These are phyloP conservation scores for Acer yangbiense DNA, from an alignment of 345 rosid species.

Conservation along the genomic window DNA sequence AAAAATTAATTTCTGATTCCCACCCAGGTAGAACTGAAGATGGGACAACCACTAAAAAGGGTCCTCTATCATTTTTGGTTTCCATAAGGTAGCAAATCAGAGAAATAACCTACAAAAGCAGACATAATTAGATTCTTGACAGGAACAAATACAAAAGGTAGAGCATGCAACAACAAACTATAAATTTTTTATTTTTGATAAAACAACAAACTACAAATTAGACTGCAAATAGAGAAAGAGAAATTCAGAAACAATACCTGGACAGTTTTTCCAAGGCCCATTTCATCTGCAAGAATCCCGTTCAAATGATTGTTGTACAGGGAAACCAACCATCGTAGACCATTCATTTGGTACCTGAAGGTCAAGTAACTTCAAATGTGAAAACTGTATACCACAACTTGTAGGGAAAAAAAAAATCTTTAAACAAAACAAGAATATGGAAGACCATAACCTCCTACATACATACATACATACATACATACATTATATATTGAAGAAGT, in stretches of 20 bases:
- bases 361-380: slow-evolving; percentile 19
- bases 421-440: neutral
- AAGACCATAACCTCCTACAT: neutral
- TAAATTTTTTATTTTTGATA: neutral
- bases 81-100: slow-evolving; percentile 92
- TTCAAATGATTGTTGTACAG: slow-evolving; percentile 85
- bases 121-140: slow-evolving; percentile 10
- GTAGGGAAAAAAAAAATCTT: neutral
- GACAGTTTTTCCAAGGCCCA: slow-evolving; percentile 98
- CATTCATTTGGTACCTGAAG: slow-evolving; percentile 93
- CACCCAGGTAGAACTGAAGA: slow-evolving; percentile 92
- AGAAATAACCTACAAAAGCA: slow-evolving; percentile 62
- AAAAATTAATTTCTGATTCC: slow-evolving; percentile 79
- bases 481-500: neutral
- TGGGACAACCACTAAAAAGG: slow-evolving; percentile 91
- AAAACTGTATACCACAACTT: slow-evolving; percentile 9
- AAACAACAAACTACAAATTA: slow-evolving; percentile 15
- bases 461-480: neutral
- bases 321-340: slow-evolving; percentile 90
- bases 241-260: slow-evolving; percentile 50
- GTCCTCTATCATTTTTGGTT: slow-evolving; percentile 87
- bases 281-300: slow-evolving; percentile 97
- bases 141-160: slow-evolving; percentile 3
- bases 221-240: neutral
- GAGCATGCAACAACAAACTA: slow-evolving; percentile 12